A percentile compares a stretch with the other conserved stretches of the same genome.
These are phyloP conservation scores for Kuraishia piskuri DNA, from an alignment of 805 yeast genomes.

Conservation along the genomic window DNA sequence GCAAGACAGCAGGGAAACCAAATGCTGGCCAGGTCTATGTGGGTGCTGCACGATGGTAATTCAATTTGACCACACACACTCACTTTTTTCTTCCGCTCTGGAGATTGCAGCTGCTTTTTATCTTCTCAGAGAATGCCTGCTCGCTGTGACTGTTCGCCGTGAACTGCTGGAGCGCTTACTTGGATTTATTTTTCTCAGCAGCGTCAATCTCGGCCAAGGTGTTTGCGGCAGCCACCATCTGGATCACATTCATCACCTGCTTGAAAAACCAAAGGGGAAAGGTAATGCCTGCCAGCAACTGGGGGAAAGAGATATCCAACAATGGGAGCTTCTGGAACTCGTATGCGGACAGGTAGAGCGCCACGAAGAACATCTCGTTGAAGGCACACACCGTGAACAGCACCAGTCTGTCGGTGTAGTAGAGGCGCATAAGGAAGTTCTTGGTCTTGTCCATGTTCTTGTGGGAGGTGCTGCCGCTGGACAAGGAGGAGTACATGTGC, in stretches of 20 bases:
- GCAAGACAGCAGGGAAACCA: too few species aligned
- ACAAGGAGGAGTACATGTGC: conserved; percentile 95
- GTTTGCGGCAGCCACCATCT: conserved; percentile 77
- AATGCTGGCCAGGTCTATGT: too few species aligned
- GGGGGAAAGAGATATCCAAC: conserved; percentile 21
- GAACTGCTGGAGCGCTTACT: not conserved
- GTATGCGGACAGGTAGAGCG: conserved; percentile 72
- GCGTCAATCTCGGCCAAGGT: conserved; percentile 75
- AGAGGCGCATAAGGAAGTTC: conserved; percentile 67
- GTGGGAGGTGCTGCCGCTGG: conserved; percentile 74
- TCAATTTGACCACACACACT: not conserved
- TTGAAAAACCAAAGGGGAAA: conserved; percentile 88
- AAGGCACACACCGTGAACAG: conserved; percentile 86
- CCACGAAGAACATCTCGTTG: conserved; percentile 89
- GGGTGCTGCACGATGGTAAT: too few species aligned
- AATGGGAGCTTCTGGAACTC: conserved; percentile 33
- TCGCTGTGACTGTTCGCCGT: not conserved
- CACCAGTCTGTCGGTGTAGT: conserved; percentile 80
- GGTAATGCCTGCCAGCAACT: conserved; percentile 37
- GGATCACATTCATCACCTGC: conserved; percentile 84
- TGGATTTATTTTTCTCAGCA: conserved; percentile 29
- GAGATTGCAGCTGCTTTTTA: not conserved
- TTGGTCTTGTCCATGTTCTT: conserved; percentile 69
- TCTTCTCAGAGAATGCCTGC: not conserved
- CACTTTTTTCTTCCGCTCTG: too few species aligned